These are phyloP conservation scores for Capsicum pubescens DNA, from an alignment of 257 asterid species.

Conservation along the genomic window DNA sequence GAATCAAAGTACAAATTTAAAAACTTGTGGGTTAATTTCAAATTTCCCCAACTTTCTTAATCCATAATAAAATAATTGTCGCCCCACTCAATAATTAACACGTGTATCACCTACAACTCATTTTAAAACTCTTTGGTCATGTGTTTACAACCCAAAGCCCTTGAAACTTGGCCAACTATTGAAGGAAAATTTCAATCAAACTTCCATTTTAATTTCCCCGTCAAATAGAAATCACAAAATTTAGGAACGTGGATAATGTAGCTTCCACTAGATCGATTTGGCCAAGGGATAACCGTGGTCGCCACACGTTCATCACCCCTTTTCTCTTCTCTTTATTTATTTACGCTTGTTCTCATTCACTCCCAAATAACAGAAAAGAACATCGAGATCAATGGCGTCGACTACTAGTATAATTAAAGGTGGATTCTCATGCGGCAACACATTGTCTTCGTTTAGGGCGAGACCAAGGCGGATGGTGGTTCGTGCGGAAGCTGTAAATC, in stretches of 20 bases:
- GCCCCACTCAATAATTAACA: too few relatives aligned
- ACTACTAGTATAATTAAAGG: conserved; percentile 43
- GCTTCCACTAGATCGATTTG: not conserved
- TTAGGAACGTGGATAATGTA: not conserved
- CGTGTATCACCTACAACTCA: too few relatives aligned
- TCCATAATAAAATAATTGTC: too few relatives aligned
- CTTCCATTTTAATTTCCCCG: too few relatives aligned
- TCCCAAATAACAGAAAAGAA: not conserved
- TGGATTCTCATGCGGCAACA: conserved; percentile 38
- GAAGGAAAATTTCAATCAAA: too few relatives aligned
- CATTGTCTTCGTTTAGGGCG: conserved; percentile 28
- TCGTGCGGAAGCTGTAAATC: conserved; percentile 77
- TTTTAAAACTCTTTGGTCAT: too few relatives aligned
- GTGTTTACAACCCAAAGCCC: too few relatives aligned
- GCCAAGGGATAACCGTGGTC: conserved; percentile 43
- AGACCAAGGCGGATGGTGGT: conserved; percentile 71
- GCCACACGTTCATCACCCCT: conserved; percentile 54
- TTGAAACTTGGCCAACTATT: too few relatives aligned
- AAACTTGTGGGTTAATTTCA: too few relatives aligned
- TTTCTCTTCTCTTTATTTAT: not conserved
- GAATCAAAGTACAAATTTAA: too few relatives aligned
- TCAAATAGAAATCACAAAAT: not conserved
- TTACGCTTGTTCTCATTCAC: not conserved
- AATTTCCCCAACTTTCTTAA: too few relatives aligned
- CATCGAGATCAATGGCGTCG: conserved; percentile 53